Evolutionary conservation across 257 asterid genomes (phyloP).

Genomic region (Primulina tabacum): DNA sequence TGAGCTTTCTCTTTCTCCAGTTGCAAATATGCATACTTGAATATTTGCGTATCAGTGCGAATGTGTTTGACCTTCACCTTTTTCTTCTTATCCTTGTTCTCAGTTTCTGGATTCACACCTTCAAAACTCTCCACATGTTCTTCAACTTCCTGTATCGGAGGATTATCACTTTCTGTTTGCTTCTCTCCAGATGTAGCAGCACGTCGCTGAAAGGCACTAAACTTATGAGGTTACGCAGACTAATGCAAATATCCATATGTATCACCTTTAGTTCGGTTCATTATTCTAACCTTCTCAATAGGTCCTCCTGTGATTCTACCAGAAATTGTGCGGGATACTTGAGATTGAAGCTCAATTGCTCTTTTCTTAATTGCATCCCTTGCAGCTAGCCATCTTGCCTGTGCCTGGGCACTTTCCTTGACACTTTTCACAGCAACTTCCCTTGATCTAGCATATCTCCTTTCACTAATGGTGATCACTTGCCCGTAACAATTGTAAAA

Average conservation of each 20-base stretch:
- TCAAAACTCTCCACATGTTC: constrained; percentile 38
- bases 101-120: constrained; percentile 30
- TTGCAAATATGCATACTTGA: constrained; percentile 80
- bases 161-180: constrained; percentile 32
- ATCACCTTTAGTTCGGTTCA: constrained; percentile 17
- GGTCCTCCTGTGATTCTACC: constrained; percentile 11
- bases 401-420: constrained; percentile 67
- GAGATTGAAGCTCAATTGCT: constrained; percentile 52
- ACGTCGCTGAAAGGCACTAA: constrained; percentile 35
- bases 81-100: constrained; percentile 36
- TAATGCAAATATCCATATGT: constrained; percentile 21
- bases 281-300: constrained; percentile 31
- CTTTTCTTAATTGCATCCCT: constrained; percentile 55
- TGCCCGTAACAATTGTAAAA: constrained; percentile 72
- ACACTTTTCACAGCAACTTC: constrained; percentile 77
- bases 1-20: constrained; percentile 85
- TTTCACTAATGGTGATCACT: constrained; percentile 51
- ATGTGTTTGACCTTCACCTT: constrained; percentile 50
- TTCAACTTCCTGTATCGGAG: constrained; percentile 44
- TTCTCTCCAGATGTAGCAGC: constrained; percentile 36
- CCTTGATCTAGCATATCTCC: constrained; percentile 73
- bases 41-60: constrained; percentile 71
- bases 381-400: constrained; percentile 68
- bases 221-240: constrained; percentile 22
- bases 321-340: constrained; percentile 62